A percentile compares a stretch with the other conserved stretches of the same genome.
phyloP scores from a whole-genome alignment of 1,284 basidiomycete species.

The Trichosporon inkin region DNA sequence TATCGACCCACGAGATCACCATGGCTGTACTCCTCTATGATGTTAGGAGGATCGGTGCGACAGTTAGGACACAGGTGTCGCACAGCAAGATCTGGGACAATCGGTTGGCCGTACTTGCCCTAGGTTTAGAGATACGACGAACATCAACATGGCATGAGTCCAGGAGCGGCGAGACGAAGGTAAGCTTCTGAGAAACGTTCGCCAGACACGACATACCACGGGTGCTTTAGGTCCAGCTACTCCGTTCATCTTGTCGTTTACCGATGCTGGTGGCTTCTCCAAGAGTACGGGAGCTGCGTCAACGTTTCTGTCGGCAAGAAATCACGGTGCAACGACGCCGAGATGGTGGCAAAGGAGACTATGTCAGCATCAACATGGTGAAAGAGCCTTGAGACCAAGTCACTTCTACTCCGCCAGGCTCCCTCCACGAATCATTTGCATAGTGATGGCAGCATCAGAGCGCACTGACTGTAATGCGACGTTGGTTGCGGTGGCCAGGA shows the following conservation, averaged over 20 bases:
- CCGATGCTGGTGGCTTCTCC: background rate
- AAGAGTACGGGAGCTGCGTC: background rate
- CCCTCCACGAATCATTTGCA: background rate
- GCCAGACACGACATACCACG: conserved; percentile 26
- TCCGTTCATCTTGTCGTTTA: conserved; percentile 24
- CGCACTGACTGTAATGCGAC: background rate
- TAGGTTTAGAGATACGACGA: conserved; percentile 16
- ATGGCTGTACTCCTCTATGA: conserved; percentile 94
- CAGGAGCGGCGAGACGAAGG: background rate
- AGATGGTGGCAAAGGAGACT: conserved; percentile 6
- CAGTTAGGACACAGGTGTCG: conserved; percentile 93
- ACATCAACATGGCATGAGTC: background rate
- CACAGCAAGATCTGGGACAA: conserved; percentile 64
- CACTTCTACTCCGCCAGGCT: too few relatives aligned
- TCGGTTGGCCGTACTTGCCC: conserved; percentile 57
- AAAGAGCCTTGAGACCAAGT: too few relatives aligned
- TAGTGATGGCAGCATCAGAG: background rate
- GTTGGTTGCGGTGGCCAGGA: too few relatives aligned
- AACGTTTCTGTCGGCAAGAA: background rate
- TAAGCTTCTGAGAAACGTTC: too few relatives aligned
- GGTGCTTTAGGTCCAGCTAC: conserved; percentile 38
- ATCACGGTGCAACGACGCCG: background rate
- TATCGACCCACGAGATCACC: conserved; percentile 81
- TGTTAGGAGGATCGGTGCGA: conserved; percentile 83
- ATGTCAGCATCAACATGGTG: conserved; percentile 6